These are phyloP conservation scores for Trichocladium uniseriatum DNA, from an alignment of 495 filamentous ascomycete species.

Conservation along the genomic window DNA sequence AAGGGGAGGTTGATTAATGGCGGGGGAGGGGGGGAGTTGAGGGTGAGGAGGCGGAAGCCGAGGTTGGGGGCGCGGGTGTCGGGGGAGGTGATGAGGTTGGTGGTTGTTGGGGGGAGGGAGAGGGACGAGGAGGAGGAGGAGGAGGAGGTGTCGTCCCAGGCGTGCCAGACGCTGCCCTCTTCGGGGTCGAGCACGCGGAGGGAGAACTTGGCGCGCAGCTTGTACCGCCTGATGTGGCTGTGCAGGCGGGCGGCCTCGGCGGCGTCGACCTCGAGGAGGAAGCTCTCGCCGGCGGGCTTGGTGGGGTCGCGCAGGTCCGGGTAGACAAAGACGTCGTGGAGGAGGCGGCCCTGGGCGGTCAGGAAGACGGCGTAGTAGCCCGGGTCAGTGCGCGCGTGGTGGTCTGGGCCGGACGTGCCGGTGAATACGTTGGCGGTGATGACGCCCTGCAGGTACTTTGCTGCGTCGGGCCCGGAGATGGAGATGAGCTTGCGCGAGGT, in stretches of 20 bases:
- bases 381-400: conserved; percentile 14
- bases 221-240: conserved; percentile 71
- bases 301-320: conserved; percentile 37
- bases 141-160: conserved; percentile 41
- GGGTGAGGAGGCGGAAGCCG: conserved; percentile 49
- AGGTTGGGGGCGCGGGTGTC: conserved; percentile 63
- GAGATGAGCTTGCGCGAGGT: conserved; percentile 67
- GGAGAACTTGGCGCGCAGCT: conserved; percentile 67
- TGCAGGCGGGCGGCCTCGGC: conserved; percentile 49
- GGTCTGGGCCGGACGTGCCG: conserved; percentile 16
- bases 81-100: conserved; percentile 24
- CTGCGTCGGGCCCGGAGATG: conserved; percentile 65
- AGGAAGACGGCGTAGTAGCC: conserved; percentile 76
- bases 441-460: conserved; percentile 79
- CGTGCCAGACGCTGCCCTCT: conserved; percentile 56
- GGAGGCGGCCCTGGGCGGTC: conserved; percentile 69
- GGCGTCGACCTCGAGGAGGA: conserved; percentile 76
- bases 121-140: neutral
- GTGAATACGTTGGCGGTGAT: conserved; percentile 61
- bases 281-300: conserved; percentile 44
- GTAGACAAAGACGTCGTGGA: conserved; percentile 89
- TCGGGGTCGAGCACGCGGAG: conserved; percentile 53
- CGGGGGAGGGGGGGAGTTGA: neutral
- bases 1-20: neutral
- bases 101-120: too few relatives aligned